These are phyloP conservation scores for Curvularia spicifera DNA, from an alignment of 2,329 filamentous ascomycete genomes.

Conservation along the genomic window DNA sequence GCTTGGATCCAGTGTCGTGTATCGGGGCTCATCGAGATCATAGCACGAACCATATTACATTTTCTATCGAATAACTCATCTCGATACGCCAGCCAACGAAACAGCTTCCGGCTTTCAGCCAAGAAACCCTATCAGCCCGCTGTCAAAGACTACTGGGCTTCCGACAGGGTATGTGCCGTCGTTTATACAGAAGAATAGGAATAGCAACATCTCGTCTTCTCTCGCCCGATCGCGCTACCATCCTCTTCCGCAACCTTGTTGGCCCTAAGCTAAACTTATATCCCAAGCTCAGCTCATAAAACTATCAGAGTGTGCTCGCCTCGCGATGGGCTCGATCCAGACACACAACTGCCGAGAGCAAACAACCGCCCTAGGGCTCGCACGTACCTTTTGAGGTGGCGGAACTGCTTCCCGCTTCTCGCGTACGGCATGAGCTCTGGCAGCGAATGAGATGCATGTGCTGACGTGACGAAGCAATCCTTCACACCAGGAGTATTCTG, in stretches of 20 bases:
- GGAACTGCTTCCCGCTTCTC: background rate
- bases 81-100: background rate
- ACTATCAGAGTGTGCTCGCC: constrained; percentile 1
- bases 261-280: background rate
- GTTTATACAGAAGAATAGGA: background rate
- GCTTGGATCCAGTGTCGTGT: constrained; percentile 1
- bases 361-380: background rate
- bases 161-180: too few relatives aligned
- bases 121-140: constrained; percentile 1
- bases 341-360: background rate
- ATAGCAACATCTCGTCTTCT: background rate
- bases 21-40: constrained; percentile 4
- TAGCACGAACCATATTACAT: constrained; percentile 1
- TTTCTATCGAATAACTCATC: background rate
- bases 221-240: background rate
- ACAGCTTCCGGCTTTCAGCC: constrained; percentile 7
- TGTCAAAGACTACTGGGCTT: background rate
- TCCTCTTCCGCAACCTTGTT: background rate
- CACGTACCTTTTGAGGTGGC: constrained; percentile 2
- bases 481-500: background rate
- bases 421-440: background rate
- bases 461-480: background rate
- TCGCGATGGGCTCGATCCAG: background rate
- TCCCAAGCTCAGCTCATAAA: background rate
- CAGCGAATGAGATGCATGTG: background rate